Base-by-base conservation (phyloP, 352 stramenopile genomes). In the Phytopythium delawarense region DNA sequence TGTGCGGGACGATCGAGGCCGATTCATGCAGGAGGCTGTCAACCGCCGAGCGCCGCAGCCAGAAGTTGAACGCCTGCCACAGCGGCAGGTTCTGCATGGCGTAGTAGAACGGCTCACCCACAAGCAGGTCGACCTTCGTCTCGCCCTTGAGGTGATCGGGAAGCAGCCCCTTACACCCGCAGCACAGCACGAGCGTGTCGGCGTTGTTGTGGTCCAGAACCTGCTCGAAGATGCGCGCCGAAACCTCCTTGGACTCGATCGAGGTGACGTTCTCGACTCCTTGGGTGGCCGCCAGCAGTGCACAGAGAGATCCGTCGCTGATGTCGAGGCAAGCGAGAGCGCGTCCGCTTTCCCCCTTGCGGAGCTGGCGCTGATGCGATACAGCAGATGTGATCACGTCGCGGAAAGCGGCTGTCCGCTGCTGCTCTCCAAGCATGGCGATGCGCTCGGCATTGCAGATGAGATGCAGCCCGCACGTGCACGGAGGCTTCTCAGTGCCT, bases 11-110 rank as follows among this genome's bases (percentile, higher is more conserved):
- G 20, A 91, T 66, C 7, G 73, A 55, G 8, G 79, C 80, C 18
- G 80, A 64, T 0, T 65, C 53, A 12, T 69, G 44, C 18, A 94
- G 39, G 11, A 87, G 58, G 6, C 52, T 44, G 20, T 74, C 59
- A 15, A 92, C 71, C 2, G 79, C 81, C 8, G 81, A 81, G 7
- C 84, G 78, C 12, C 82, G 80, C 15, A 91, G 66, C 84, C 84
- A 94, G 56, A 91, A 94, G 81, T 94, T 94, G 64, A 91, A 79
- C 28, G 82, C 80, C 51, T 91, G 79, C 84, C 84, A 94, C 0
- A 92, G 68, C 35, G 82, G 80, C 12, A 94, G 69, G 61, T 92
- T 94, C 70, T 94, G 84, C 84, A 94, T 94, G 53, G 82, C 81
- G 66, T 94, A 94, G 77, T 91, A 94, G 59, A 94, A 94, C 1